Conservation (phyloP, 805 yeast species). For the baker's yeast (Saccharomyces cerevisiae) region DNA sequence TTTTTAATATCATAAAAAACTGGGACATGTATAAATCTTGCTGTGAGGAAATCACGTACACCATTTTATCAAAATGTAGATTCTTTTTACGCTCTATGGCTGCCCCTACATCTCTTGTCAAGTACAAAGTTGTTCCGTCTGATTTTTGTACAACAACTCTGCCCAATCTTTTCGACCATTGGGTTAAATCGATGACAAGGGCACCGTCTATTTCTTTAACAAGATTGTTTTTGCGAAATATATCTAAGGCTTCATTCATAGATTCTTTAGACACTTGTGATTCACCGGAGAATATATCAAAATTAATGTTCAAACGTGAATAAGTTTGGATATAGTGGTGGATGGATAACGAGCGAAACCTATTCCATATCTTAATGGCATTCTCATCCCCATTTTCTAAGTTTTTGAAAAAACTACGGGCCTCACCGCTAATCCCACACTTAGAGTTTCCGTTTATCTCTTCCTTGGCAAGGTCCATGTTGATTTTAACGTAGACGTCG, state of each 20-base stretch:
- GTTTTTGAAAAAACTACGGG: constrained; percentile 75
- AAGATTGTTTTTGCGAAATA: constrained; percentile 59
- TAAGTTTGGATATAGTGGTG: constrained; percentile 79
- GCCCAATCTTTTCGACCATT: constrained; percentile 83
- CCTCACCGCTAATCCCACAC: constrained; percentile 58
- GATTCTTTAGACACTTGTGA: constrained; percentile 76
- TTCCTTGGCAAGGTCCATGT: constrained; percentile 58
- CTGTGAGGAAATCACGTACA: constrained; percentile 91
- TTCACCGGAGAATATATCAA: constrained; percentile 90
- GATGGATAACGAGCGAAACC: constrained; percentile 86
- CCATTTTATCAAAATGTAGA: constrained; percentile 87
- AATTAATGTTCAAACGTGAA: constrained; percentile 82
- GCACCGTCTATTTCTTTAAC: constrained; percentile 89
- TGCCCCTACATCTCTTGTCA: constrained; percentile 95
- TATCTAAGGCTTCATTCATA: constrained; percentile 57
- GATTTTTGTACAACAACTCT: constrained; percentile 87
- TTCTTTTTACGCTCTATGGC: constrained; percentile 83
- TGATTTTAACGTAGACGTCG: constrained; percentile 84
- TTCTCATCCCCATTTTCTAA: constrained; percentile 92
- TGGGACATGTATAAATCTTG: constrained; percentile 93
- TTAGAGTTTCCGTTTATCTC: constrained; percentile 26
- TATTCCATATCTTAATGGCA: constrained; percentile 72
- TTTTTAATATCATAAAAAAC: constrained; percentile 86
- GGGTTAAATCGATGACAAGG: constrained; percentile 71
- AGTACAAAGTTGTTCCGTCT: constrained; percentile 89